Base-by-base conservation (phyloP, 768 basidiomycete species). In the Calocybe gangraenosa region DNA sequence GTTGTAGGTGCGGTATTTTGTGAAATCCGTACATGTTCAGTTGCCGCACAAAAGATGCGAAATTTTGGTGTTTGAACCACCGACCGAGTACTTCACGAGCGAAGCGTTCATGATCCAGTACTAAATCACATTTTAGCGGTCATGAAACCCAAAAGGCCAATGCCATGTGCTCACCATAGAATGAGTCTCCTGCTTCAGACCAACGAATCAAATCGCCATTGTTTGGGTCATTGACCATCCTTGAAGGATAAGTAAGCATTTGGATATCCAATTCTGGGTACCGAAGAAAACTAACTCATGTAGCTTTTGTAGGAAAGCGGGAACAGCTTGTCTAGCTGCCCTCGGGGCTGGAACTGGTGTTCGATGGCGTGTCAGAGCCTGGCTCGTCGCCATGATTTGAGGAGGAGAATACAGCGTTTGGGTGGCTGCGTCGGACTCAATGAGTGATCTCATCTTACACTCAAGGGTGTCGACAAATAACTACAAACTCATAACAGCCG, bases 61-160 rank as follows among this genome's bases (percentile, higher is more conserved):
- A 98, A 63, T 95, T 96, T 49, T 87, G 83, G 68, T 98, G 96
- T 63, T 99, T 99, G 81, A 97, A 99, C 83, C 87, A 98, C 34
- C 83, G 79, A 2, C 91, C 91, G 6, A 98, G 79, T 23, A 96
- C 80, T 64, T 95, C 87, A 31, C 81, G 80, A 2, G 91, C 87
- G 61, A 98, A 90, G 21, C 83, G 82, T 62, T 95, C 92, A 56
- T 90, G 87, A 64, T 95, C 90, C 30, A 91, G 81, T 21, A 98
- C 94, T 96, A 57, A n/a, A 42, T 33, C 7, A 18, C 3, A 18
- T 15, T 19, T 46, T 25, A 40, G 36, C 8, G 20, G 8, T 19
- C 3, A 20, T 14, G 11, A 36, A 10, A 18, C 7, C 5, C 3
- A 36, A 8, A 25, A 13, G 18, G 18, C 5, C 1, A 25, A 31